Evolutionary conservation across 1,284 basidiomycete genomes (phyloP).

Genomic region (Boletellus deceptivus): DNA sequence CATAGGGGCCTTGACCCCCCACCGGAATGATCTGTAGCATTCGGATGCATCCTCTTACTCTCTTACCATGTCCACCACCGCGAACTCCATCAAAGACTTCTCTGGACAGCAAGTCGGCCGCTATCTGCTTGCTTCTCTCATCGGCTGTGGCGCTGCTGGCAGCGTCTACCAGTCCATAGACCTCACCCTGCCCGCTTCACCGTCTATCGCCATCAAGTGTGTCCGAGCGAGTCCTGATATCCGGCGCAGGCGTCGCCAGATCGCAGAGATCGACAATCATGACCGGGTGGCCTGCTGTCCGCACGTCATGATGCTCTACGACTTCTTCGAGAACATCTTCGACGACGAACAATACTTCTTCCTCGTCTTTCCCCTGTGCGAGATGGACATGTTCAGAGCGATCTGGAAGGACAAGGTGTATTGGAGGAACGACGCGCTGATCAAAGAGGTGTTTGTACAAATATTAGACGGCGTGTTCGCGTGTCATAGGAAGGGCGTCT

Average conservation of each 20-base stretch:
- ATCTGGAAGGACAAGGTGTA: slow-evolving; percentile 47
- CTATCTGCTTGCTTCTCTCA: background rate
- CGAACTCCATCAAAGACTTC: slow-evolving; percentile 3
- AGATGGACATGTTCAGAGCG: slow-evolving; percentile 54
- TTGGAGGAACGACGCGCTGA: slow-evolving; percentile 50
- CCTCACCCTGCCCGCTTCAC: background rate
- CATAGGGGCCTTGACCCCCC: no score
- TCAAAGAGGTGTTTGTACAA: slow-evolving; percentile 66
- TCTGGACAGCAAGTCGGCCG: slow-evolving; percentile 9
- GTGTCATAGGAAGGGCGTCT: slow-evolving; percentile 68
- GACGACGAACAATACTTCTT: slow-evolving; percentile 52
- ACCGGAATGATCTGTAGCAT: no score
- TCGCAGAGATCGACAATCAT: slow-evolving; percentile 58
- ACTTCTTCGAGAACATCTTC: slow-evolving; percentile 52
- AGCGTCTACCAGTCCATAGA: slow-evolving; percentile 17
- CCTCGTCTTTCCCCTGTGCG: slow-evolving; percentile 59
- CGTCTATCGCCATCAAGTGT: slow-evolving; percentile 70
- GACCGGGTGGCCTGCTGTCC: slow-evolving; percentile 47
- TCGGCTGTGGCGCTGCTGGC: slow-evolving; percentile 14
- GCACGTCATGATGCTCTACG: slow-evolving; percentile 53
- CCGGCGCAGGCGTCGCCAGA: slow-evolving; percentile 53
- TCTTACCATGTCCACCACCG: no score
- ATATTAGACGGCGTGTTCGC: slow-evolving; percentile 78
- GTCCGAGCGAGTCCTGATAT: slow-evolving; percentile 47
- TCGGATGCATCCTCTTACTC: no score